These are phyloP conservation scores for Scolecobasidium constrictum DNA, from an alignment of 2,329 filamentous ascomycete species.

Conservation along the genomic window DNA sequence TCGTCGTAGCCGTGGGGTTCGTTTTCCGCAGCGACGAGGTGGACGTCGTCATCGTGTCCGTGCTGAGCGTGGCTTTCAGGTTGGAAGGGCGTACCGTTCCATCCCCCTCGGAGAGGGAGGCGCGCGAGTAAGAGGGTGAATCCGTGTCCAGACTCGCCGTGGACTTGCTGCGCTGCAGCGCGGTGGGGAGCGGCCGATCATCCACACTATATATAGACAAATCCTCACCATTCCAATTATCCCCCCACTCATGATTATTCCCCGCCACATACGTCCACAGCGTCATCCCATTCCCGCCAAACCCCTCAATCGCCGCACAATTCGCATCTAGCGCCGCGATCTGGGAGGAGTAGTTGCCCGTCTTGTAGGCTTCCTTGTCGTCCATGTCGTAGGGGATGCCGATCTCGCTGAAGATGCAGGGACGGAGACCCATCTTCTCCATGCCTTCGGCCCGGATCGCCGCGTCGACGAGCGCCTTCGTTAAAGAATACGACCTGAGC, in stretches of 20 bases:
- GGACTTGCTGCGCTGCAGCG: constrained; percentile 39
- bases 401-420: constrained; percentile 86
- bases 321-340: constrained; percentile 91
- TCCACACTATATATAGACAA: constrained; percentile 81
- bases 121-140: constrained; percentile 45
- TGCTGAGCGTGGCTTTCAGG: constrained; percentile 59
- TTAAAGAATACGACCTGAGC: too few relatives aligned
- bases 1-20: not conserved
- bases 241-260: constrained; percentile 82
- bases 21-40: not conserved
- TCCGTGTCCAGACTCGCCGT: constrained; percentile 37
- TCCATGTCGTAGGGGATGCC: constrained; percentile 99
- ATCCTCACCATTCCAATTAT: constrained; percentile 97
- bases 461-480: too few relatives aligned
- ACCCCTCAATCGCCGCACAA: constrained; percentile 82
- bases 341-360: constrained; percentile 89
- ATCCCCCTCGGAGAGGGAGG: constrained; percentile 32
- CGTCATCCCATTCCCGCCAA: constrained; percentile 72
- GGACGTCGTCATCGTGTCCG: constrained; percentile 31
- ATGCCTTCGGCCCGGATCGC: constrained; percentile 76
- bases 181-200: constrained; percentile 51
- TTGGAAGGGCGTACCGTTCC: constrained; percentile 60
- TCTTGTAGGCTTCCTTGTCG: constrained; percentile 87
- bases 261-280: constrained; percentile 78
- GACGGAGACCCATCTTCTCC: constrained; percentile 81